Evolutionary conservation across 75 land plant genomes (phyloP).

Genomic region (Picea glauca): DNA sequence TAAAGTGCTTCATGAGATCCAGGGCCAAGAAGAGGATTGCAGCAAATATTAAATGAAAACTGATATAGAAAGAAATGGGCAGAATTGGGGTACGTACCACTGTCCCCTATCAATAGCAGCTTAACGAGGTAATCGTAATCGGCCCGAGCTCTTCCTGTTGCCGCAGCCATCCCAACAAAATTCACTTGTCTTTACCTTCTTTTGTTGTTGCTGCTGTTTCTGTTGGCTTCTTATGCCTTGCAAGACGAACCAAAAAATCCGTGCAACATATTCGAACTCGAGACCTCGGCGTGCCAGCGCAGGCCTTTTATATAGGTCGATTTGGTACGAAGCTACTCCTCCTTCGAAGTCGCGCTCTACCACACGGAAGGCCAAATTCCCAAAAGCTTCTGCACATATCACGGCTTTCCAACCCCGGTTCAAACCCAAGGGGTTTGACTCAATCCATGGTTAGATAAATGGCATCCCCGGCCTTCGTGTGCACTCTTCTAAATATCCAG

Average conservation of each 20-base stretch:
- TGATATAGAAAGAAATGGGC: neutral
- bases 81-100: conserved; percentile 28
- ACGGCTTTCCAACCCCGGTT: too few species aligned
- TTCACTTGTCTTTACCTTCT: neutral
- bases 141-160: conserved; percentile 44
- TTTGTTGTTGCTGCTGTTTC: neutral
- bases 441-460: too few species aligned
- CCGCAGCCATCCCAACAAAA: conserved; percentile 39
- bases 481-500: too few species aligned
- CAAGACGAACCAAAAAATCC: neutral
- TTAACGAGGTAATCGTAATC: conserved; percentile 69
- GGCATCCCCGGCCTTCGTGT: too few species aligned
- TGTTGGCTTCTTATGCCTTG: neutral
- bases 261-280: conserved; percentile 5
- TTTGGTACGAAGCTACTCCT: too few species aligned
- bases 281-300: neutral
- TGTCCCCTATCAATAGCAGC: conserved; percentile 60
- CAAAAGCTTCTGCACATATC: too few species aligned
- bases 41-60: neutral
- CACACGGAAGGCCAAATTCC: too few species aligned
- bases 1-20: too few species aligned
- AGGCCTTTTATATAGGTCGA: too few species aligned
- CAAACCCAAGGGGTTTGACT: too few species aligned
- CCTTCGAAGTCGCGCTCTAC: too few species aligned
- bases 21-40: neutral